A percentile compares a stretch with the other conserved stretches of the same genome.
Conservation (phyloP, 805 yeast genomes). For the Saccharomycopsis sp. region DNA sequence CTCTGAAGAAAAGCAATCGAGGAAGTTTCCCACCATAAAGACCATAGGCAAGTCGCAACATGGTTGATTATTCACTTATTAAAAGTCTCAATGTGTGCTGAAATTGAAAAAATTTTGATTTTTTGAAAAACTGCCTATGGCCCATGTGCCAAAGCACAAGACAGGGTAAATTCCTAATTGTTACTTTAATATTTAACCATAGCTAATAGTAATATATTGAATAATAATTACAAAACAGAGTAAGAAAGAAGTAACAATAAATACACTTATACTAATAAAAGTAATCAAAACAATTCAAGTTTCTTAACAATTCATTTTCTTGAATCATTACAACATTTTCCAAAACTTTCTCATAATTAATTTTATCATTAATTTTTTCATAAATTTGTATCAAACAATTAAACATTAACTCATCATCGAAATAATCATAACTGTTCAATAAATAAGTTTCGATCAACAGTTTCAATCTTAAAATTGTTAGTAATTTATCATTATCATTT, state of each 20-base stretch:
- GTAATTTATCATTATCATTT: constrained; percentile 6
- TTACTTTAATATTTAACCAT: too few relatives aligned
- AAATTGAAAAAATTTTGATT: too few relatives aligned
- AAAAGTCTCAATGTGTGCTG: too few relatives aligned
- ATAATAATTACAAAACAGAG: too few relatives aligned
- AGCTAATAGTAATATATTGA: too few relatives aligned
- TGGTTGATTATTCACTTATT: too few relatives aligned
- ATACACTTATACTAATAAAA: too few relatives aligned
- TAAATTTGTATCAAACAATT: constrained; percentile 10
- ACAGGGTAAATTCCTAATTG: too few relatives aligned
- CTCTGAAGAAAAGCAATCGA: background rate
- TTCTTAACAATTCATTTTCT: constrained; percentile 10
- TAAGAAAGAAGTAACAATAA: too few relatives aligned
- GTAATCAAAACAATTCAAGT: constrained; percentile 5
- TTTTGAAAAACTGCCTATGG: too few relatives aligned
- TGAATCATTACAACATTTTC: constrained; percentile 9
- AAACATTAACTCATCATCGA: constrained; percentile 9
- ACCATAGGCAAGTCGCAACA: background rate
- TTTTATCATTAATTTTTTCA: constrained; percentile 5
- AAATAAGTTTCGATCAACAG: constrained; percentile 13
- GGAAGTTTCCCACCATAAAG: background rate
- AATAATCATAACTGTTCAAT: constrained; percentile 10
- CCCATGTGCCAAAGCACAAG: too few relatives aligned
- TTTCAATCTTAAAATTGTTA: constrained; percentile 11
- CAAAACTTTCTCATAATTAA: constrained; percentile 9